These are phyloP conservation scores for Lachnellula subtilissima DNA, from an alignment of 2,329 filamentous ascomycete genomes.

Conservation along the genomic window DNA sequence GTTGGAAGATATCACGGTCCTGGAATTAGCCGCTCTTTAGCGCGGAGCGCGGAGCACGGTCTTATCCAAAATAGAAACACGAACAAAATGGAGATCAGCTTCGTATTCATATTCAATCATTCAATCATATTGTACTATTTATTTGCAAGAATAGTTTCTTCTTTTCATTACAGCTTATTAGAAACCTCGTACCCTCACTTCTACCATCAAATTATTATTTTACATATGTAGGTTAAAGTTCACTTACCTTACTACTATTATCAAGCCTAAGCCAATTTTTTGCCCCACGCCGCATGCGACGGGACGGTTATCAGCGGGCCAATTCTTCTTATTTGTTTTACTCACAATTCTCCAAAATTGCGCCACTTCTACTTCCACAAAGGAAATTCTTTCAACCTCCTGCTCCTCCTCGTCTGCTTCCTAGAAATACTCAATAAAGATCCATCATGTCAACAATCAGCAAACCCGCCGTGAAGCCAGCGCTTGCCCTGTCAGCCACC, in stretches of 20 bases:
- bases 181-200: too few species aligned
- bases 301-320: neutral
- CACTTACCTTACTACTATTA: too few species aligned
- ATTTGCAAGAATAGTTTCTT: too few species aligned
- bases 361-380: neutral
- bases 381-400: neutral
- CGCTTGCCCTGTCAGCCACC: slow-evolving; percentile 56
- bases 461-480: slow-evolving; percentile 22
- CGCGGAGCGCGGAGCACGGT: too few species aligned
- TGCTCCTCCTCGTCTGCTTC: neutral
- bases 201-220: too few species aligned
- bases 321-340: neutral
- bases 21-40: too few species aligned
- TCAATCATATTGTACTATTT: too few species aligned
- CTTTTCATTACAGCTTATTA: too few species aligned
- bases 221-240: too few species aligned
- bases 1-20: neutral
- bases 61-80: too few species aligned
- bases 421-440: neutral
- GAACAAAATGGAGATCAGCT: too few species aligned
- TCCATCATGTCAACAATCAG: slow-evolving; percentile 16
- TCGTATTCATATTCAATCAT: too few species aligned
- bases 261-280: neutral
- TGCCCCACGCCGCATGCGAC: neutral
- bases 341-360: neutral